Percentiles rank a stretch among this genome's conserved stretches.
Evolutionary conservation across 2,329 filamentous ascomycete species (phyloP).

Genomic region (Orbilia quercus): DNA sequence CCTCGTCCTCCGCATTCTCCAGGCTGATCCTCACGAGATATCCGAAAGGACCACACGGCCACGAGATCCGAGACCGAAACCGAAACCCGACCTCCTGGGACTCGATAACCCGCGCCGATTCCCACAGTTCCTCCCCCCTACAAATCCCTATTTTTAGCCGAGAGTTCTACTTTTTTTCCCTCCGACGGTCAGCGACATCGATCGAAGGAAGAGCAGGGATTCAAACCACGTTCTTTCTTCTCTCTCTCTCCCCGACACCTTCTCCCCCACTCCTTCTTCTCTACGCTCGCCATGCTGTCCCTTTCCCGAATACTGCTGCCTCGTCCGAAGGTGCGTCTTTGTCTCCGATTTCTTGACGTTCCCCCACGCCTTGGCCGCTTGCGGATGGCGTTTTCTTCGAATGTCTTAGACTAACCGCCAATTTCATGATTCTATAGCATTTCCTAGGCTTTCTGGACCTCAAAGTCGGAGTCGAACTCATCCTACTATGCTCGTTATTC

Average conservation of each 20-base stretch:
- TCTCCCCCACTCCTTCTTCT: constrained; percentile 2
- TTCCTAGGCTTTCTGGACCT: constrained; percentile 88
- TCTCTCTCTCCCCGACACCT: not conserved
- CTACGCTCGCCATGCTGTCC: constrained; percentile 42
- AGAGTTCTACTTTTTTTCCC: constrained; percentile 16
- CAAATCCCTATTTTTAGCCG: constrained; percentile 51
- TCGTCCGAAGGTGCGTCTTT: constrained; percentile 52
- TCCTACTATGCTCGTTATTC: constrained; percentile 82
- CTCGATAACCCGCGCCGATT: constrained; percentile 24
- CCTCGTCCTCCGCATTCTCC: constrained; percentile 22
- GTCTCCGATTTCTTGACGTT: not conserved
- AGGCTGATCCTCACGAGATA: constrained; percentile 7
- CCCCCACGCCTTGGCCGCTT: constrained; percentile 3
- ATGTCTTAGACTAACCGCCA: constrained; percentile 26
- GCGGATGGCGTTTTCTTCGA: not conserved
- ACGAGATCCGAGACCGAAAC: too few species aligned
- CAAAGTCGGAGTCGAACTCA: constrained; percentile 85
- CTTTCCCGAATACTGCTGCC: constrained; percentile 55
- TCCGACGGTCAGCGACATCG: constrained; percentile 35
- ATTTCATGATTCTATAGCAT: constrained; percentile 69
- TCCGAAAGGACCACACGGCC: constrained; percentile 18
- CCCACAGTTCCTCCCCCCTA: constrained; percentile 1
- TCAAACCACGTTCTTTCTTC: constrained; percentile 20
- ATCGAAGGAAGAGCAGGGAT: constrained; percentile 12
- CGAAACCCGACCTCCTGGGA: not conserved